These are phyloP conservation scores for Boeremia lycopersici DNA, from an alignment of 2,329 filamentous ascomycete species.

Conservation along the genomic window DNA sequence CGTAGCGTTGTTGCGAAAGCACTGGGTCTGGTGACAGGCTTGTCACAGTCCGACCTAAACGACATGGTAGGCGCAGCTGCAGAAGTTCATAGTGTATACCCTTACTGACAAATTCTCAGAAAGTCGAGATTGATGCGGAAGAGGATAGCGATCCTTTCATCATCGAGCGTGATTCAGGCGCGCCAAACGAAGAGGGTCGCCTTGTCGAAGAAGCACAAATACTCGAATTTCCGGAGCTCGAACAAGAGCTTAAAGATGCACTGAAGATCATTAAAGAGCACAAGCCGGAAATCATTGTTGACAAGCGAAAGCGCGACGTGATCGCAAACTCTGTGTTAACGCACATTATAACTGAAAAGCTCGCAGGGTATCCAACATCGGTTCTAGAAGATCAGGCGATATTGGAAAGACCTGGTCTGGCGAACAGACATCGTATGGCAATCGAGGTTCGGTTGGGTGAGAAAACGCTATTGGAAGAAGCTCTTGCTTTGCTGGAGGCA, in stretches of 20 bases:
- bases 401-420: constrained; percentile 7
- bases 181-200: constrained; percentile 26
- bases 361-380: constrained; percentile 22
- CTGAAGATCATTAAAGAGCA: constrained; percentile 24
- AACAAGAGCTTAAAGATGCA: constrained; percentile 24
- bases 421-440: constrained; percentile 27
- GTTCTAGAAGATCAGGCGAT: constrained; percentile 20
- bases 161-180: constrained; percentile 32
- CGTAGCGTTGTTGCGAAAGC: constrained; percentile 21
- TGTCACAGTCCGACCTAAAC: constrained; percentile 9
- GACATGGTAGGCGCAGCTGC: constrained; percentile 9
- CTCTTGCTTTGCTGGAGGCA: constrained; percentile 10
- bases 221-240: constrained; percentile 22
- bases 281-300: constrained; percentile 8
- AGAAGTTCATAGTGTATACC: not conserved
- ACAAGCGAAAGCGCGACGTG: constrained; percentile 24
- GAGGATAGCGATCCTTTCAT: constrained; percentile 27
- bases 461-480: constrained; percentile 26
- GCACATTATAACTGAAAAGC: constrained; percentile 18
- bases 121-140: constrained; percentile 8
- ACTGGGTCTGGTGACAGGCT: constrained; percentile 4
- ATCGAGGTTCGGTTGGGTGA: constrained; percentile 28
- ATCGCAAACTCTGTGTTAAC: constrained; percentile 12
- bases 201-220: constrained; percentile 17
- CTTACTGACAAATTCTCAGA: constrained; percentile 4